A percentile compares a stretch with the other conserved stretches of the same genome.
phyloP scores from a whole-genome alignment of 129 eudicot species.

The Chrysanthemum makinoi region DNA sequence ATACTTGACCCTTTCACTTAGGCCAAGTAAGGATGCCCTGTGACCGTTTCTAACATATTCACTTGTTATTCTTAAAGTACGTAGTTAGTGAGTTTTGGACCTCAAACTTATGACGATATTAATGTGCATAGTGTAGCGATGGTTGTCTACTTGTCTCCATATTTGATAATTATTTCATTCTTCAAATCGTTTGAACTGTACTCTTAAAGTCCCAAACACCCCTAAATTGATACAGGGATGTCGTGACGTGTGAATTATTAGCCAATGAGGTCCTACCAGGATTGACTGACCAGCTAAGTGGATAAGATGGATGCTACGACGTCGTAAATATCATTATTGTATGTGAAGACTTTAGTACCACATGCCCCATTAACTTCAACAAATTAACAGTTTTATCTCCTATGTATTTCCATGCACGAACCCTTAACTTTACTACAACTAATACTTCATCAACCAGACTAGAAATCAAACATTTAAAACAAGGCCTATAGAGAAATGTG shows the following conservation, averaged over 20 bases:
- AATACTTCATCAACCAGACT: too few species aligned
- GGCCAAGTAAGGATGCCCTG: too few species aligned
- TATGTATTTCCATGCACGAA: background rate
- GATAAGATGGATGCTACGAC: constrained; percentile 32
- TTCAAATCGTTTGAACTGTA: background rate
- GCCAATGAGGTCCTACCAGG: constrained; percentile 9
- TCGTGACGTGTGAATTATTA: constrained; percentile 2
- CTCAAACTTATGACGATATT: too few species aligned
- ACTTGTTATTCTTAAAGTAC: too few species aligned
- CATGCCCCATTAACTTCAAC: constrained; percentile 14
- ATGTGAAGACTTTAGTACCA: background rate
- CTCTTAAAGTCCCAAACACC: too few species aligned
- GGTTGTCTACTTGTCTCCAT: too few species aligned
- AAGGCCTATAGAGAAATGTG: background rate
- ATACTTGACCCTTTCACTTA: background rate
- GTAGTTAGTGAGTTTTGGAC: too few species aligned
- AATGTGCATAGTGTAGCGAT: too few species aligned
- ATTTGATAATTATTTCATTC: too few species aligned
- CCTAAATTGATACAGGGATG: background rate
- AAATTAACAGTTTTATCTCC: background rate
- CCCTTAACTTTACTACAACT: background rate
- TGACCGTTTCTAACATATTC: too few species aligned
- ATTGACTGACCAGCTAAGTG: background rate
- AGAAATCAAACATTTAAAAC: too few species aligned
- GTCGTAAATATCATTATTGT: constrained; percentile 20